Base-by-base conservation (phyloP, 257 asterid species). In the Nicotiana knightiana region DNA sequence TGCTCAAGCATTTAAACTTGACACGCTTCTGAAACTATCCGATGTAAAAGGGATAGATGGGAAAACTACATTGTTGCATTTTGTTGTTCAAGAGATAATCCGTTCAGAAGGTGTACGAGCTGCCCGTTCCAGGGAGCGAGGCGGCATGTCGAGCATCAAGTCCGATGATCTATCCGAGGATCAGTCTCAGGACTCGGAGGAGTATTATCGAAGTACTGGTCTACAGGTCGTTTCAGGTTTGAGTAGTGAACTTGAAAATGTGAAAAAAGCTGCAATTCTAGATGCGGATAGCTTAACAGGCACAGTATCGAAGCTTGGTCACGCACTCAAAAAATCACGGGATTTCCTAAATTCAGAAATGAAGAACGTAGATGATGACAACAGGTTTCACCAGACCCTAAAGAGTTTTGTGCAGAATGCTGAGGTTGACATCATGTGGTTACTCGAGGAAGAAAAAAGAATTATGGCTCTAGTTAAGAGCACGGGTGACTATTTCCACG, bases 1-100 rank as follows among this genome's bases (percentile, higher is more conserved):
- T 53, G 99, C 99, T 61, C 96, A 93, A 85, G 99, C 99, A 57
- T 95, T 95, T 82, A 95, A 93, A 81, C 98, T 95, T 13, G 98
- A 92, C 68, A 95, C 99, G 0, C 97, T 95, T 59, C 86, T 95
- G 63, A 95, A 95, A 83, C 84, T 93, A 75, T 82, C 98, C 6
- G 99, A 93, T 21, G 97, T 92, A 24, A 93, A 91, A 92, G 99
- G 99, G 76, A 84, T 93, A 71, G 99, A 95, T 55, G 97, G 98
- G 16, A 93, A 93, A 90, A 95, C 99, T 11, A 92, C 98, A 0
- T 86, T 95, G 15, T 79, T 95, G 77, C 99, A 95, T 88, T 95
- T 95, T 71, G 98, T 95, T 26, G 98, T 93, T 79, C 94, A 85
- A 84, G 99, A 95, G 88, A 95, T 95, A 81, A 88, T 88, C 85